Evolutionary conservation across 2,329 filamentous ascomycete species (phyloP), one percentile per base, ranked within the genome.

Genomic region (Cladosporium sphaerospermum): DNA sequence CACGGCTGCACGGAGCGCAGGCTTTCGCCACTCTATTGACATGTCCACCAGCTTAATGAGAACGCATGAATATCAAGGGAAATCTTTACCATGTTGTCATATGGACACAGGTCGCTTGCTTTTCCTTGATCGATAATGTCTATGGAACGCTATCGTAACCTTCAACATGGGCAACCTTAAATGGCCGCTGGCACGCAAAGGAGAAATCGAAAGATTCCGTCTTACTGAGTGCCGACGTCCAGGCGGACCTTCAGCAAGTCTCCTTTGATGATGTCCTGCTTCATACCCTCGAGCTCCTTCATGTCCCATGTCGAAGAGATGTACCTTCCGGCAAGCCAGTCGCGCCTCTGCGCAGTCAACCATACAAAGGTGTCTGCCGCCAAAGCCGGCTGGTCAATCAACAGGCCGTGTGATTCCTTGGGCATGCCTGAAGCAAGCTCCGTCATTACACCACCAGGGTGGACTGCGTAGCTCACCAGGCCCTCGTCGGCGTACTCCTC

Each of bases 391-490:
- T 61, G 60, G 40, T 73, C 70, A 6, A 46, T 52, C 49, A 64
- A 53, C 18, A 54, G 3, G 4, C 55, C 36, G 39, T 63, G 62
- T 39, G 56, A 45, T 0, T 60, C 33, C 18, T 65, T 33, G 0
- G 73, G 74, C 68, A 74, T 67, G 1, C 64, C 62, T 5, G 33
- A 47, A 3, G 71, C 68, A 51, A 78, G 63, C 31, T 75, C 73
- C 0, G 76, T 79, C 58, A 62, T 63, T 1, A 76, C 68, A 11
- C 68, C 70, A 2, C 77, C 77, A 0, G 77, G 77, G 60, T 79
- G 74, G 3, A 77, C 51, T 2, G 67, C 59, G 39, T 69, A 68
- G n/a, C 69, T 69, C 9, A 78, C 59, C 1, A 77, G 56, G 0
- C 73, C 73, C 42, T 75, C 61, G 9, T 68, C 63, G 9, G 58